Percentiles rank a stretch among this genome's conserved stretches.
Evolutionary conservation across 768 basidiomycete genomes (phyloP).

Genomic region (Lactifluus subvellereus): DNA sequence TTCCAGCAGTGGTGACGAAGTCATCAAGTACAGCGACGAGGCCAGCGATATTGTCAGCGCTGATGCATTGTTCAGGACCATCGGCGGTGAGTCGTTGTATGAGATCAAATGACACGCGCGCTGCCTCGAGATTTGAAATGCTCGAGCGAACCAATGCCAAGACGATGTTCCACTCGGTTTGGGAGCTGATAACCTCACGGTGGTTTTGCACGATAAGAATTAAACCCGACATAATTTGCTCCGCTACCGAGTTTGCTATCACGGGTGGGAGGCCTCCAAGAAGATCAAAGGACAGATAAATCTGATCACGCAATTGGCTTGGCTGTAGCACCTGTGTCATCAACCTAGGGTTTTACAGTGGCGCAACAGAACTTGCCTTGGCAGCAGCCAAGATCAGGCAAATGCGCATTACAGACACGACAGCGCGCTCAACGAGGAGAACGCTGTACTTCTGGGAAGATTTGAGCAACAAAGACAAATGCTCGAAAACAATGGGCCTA

Average conservation of each 20-base stretch:
- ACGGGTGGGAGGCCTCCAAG: constrained; percentile 71
- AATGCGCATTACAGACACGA: constrained; percentile 82
- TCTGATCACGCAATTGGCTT: constrained; percentile 74
- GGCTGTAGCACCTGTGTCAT: constrained; percentile 40
- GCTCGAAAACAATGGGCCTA: constrained; percentile 95
- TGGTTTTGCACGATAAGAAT: constrained; percentile 74
- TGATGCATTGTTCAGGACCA: constrained; percentile 54
- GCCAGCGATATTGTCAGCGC: constrained; percentile 73
- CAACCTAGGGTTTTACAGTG: not conserved
- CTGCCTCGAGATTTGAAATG: constrained; percentile 79
- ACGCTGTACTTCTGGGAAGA: constrained; percentile 79
- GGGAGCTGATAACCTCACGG: constrained; percentile 68
- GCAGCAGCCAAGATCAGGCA: constrained; percentile 75
- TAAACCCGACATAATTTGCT: constrained; percentile 86
- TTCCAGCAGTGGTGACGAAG: constrained; percentile 70
- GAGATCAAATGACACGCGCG: constrained; percentile 77
- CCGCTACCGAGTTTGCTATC: constrained; percentile 80
- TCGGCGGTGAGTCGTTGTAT: constrained; percentile 60
- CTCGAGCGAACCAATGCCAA: constrained; percentile 85
- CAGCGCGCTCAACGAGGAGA: constrained; percentile 88
- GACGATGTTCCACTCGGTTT: constrained; percentile 94
- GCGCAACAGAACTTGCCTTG: constrained; percentile 45
- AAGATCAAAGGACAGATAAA: constrained; percentile 90
- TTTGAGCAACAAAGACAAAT: constrained; percentile 74
- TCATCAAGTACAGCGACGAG: constrained; percentile 80